Base-by-base conservation (phyloP, 345 rosid genomes). In the Eucalyptus pauciflora region DNA sequence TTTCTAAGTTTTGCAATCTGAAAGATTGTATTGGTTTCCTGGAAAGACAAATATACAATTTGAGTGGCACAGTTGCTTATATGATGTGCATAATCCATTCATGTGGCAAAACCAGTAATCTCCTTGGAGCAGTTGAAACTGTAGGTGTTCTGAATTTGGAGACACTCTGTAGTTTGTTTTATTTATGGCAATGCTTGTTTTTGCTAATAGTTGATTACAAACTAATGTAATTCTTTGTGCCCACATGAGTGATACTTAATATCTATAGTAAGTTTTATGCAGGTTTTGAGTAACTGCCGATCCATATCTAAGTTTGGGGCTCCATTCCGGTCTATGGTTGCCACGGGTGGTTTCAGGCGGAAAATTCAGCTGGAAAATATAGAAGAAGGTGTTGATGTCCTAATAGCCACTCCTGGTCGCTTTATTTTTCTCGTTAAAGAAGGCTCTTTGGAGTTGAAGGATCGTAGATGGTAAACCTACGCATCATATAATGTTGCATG, bases 361-460 rank as follows among this genome's bases (percentile, higher is more conserved):
- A 95, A 92, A 92, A 96, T 99, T 88, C 99, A 97, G 91, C 91
- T 94, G 87, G 98, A 97, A 93, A 96, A 89, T 91, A 93, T 97
- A 69, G 93, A 95, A 90, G 96, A 93, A 89, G 98, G 97, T 67
- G 94, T 95, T 41, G 98, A 96, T 90, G 95, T 97, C 89, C 92
- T 96, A 91, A 95, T 96, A 80, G 99, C 96, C 86, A 96, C 99
- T 17, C 99, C 99, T 25, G 99, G 99, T 91, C 98, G 99, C 88
- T 96, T 96, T 94, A 94, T 90, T 93, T 96, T 89, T 93, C 93
- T 97, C 33, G 90, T 96, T 90, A 95, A 94, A 56, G 98, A 94
- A 92, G 98, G 95, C 91, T 92, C 93, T 91, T 86, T 96, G 94
- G 91, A 93, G 89, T 90, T 96, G 89, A 89, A 92, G 90, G 94